Evolutionary conservation across 495 filamentous ascomycete genomes (phyloP), one percentile per base, ranked within the genome.

Genomic region (Terfezia claveryi): DNA sequence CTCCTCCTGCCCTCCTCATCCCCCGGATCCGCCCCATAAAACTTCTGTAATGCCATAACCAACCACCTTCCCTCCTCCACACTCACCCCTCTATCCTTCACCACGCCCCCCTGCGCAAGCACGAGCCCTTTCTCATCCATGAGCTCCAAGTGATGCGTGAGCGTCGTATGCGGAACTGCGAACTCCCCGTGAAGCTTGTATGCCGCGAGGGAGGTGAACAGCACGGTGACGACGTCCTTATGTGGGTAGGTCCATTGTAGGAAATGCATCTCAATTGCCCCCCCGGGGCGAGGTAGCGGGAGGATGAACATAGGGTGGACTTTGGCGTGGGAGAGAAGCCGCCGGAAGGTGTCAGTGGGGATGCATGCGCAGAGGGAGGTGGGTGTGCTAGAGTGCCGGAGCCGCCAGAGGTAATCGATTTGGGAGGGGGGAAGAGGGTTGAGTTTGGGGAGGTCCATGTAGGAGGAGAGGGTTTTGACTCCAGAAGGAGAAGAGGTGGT

Each of bases 1-100:
- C 73, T 77, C 37, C 72, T 70, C 57, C 55, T 58, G 2, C 72
- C 73, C 54, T 58, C 68, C 7, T 73, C 77, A 64, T 74, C 72
- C 36, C 69, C 69, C 32, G 62, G 65, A 10, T 71, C 71, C 2
- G 73, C 74, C 12, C 81, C 86, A 65, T 96, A 98, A 67, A 96
- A 98, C 68, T 85, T 81, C 75, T 96, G 91, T 71, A 98, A 68
- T 50, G 86, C 85, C 75, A 93, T 84, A n/a, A 92, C 74, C 61
- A 98, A 65, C 86, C 83, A 94, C 66, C 76, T 77, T 27, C 82
- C 87, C 64, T 96, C 81, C 14, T 85, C 72, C 2, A 83, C 80
- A 16, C 72, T 80, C 12, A 95, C 78, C 2, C 91, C 89, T 9
- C 80, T 66, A 2, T 83, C 82, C 51, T 81, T 79, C 58, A 83